A percentile compares a stretch with the other conserved stretches of the same genome.
These are phyloP conservation scores for Leonotis leonurus DNA, from an alignment of 257 asterid genomes.

Conservation along the genomic window DNA sequence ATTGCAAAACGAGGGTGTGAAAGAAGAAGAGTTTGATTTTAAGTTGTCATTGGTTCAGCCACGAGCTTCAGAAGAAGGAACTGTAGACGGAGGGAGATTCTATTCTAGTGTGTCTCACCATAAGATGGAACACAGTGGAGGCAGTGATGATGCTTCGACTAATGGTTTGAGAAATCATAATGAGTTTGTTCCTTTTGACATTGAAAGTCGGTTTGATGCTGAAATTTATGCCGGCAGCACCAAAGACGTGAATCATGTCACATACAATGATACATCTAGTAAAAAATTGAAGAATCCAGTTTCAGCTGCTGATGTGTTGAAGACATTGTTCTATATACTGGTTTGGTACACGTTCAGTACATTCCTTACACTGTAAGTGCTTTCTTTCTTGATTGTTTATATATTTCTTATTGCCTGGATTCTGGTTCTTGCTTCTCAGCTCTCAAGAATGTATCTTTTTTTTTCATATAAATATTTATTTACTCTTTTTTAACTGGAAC, in stretches of 20 bases:
- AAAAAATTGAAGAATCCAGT: conserved; percentile 29
- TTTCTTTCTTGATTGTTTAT: neutral
- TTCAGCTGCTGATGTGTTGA: conserved; percentile 60
- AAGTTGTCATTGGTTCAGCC: conserved; percentile 30
- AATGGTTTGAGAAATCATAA: conserved; percentile 28
- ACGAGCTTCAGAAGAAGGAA: conserved; percentile 18
- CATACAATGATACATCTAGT: conserved; percentile 12
- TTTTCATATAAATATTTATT: no score
- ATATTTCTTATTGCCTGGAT: neutral
- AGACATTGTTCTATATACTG: conserved; percentile 69
- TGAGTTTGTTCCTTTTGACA: conserved; percentile 55
- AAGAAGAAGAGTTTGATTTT: conserved; percentile 41
- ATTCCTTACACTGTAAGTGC: conserved; percentile 79
- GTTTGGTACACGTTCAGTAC: conserved; percentile 98
- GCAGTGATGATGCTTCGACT: conserved; percentile 23
- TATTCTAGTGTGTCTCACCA: conserved; percentile 17
- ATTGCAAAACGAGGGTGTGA: conserved; percentile 22
- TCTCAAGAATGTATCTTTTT: conserved; percentile 2
- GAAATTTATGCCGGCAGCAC: conserved; percentile 16
- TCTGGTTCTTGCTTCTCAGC: conserved; percentile 8
- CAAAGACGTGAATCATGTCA: conserved; percentile 15
- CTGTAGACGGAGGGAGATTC: conserved; percentile 29
- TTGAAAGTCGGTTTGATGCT: conserved; percentile 36
- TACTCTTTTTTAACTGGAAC: no score
- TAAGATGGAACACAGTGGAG: conserved; percentile 49